Base-by-base conservation (phyloP, 1,284 basidiomycete genomes). In the Sporisorium exsertum region DNA sequence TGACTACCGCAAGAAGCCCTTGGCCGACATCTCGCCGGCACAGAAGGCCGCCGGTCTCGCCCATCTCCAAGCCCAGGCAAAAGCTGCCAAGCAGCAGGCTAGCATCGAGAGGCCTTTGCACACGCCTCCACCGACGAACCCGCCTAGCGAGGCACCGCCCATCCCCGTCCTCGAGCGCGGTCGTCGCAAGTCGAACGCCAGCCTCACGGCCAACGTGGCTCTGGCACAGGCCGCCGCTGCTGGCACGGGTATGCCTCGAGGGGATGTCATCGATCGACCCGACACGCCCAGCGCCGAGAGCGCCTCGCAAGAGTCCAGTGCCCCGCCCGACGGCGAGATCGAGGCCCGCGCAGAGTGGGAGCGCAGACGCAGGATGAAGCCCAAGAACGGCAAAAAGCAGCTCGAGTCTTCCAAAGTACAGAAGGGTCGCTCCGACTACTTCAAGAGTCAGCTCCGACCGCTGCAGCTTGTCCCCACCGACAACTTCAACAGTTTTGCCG, bases 331-430 rank as follows among this genome's bases (percentile, higher is more conserved):
- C 20, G 82, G 82, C 43, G 82, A 84, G 53, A 71, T 83, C 8
- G 82, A 84, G 50, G 82, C 82, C 20, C 66, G 79, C 29, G 81
- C 82, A 27, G 81, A 83, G 43, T 83, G 82, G 82, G 82, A 83
- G 53, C 70, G 80, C 16, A 64, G 76, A n/a, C 73, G 76, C 26
- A 72, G 72, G 47, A 77, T 78, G 72, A 77, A 77, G 65, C 73
- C 65, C 29, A 72, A 77, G 53, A 58, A 70, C 33, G 64, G 32
- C 33, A 65, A 62, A 43, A 72, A 67, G 65, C 60, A 67, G 46
- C 32, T n/a, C 45, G 55, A 61, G 12, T 16, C 51, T 4, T 32
- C 55, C 29, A 64, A 72, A 43, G 32, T 52, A 12, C 62, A 49
- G 7, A 72, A 67, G 32, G 55, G 63, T 32, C 60, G 64, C 22